Evolutionary conservation across 441 rosid species (phyloP), one percentile per base, ranked within the genome.

Genomic region (Lepidium campestre): DNA sequence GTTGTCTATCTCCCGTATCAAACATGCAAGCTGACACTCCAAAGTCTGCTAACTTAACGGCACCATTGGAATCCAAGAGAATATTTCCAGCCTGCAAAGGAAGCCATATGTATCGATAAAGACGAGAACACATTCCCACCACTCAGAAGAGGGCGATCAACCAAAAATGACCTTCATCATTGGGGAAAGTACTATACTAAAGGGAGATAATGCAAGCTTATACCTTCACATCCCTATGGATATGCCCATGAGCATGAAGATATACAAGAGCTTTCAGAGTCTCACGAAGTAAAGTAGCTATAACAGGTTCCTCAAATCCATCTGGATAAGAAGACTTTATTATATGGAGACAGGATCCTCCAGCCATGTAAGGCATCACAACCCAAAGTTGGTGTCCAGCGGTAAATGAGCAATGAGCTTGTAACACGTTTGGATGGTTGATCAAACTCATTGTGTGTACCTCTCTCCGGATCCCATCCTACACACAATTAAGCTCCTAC

Each of bases 321-420:
- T 91, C 99, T 39, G 81, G 83, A 83, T 57, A 84, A 54, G 91
- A 65, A 63, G 89, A 88, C 84, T 94, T 89, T 81, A 94, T 94
- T 72, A 91, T 85, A 78, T 91, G 99, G 70, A 94, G 88, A 83
- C 98, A 94, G 57, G 99, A 94, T 40, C 99, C 99, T 58, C 96
- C 96, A 37, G 91, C 86, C 99, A 94, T 94, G 85, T 88, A 94
- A 18, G 98, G 98, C 99, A 94, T 94, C 79, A 94, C 99, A 72
- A 90, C 96, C 97, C 99, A 94, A 58, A 94, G 98, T 79, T 74
- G 76, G 69, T 86, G 89, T 64, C 90, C 95, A 31, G 91, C 27
- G 48, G 91, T 87, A 71, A 95, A 95, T 61, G 99, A 95, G 78
- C 99, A 91, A 80, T 95, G 86, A n/a, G 99, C 96, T 77, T 77